Base-by-base conservation (phyloP, 2,329 filamentous ascomycete species). In the Sarocladium brachiariae region DNA sequence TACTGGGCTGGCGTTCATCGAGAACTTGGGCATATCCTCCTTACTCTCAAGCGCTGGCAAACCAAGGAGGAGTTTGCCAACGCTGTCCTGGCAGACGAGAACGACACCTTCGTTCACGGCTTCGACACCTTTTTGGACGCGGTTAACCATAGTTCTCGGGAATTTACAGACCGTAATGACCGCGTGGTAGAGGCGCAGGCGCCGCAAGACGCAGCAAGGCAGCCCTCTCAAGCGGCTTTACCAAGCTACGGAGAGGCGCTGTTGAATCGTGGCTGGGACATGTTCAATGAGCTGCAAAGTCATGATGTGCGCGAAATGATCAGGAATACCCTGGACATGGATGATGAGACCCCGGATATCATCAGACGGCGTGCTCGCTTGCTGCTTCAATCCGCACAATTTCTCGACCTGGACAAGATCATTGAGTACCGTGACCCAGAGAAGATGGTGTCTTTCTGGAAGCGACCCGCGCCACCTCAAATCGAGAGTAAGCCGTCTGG, bases 111-210 rank as follows among this genome's bases (percentile, higher is more conserved):
- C 24, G 58, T 70, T 5, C 59, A 69, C 51, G 68, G 67, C 8
- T 71, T 63, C 47, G 66, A 70, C 38, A 68, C 67, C 0, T 71
- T 70, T 43, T 45, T 70, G 7, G 63, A 68, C 33, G 63, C 69
- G 24, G 63, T 71, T 27, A 64, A 55, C 49, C 53, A 67, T 9
- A 57, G 57, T 8, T 58, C 62, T 3, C 57, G 61, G 2, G 56
- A 58, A 13, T 65, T 68, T 45, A 58, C 62, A 6, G 51, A 56
- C 11, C 56, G 57, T n/a, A 58, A 63, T n/a, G 21, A 49, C n/a
- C 31, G 25, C 13, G 48, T 39, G 16, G n/a, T 51, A 16, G 30
- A 51, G 14, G 3, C 18, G 13, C 18, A 25, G 21, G 33, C 13
- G 16, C 11, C 33, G 8, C n/a, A 11, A 35, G 13, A 3, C 3